Percentiles rank a stretch among this genome's conserved stretches.
Conservation (phyloP, 768 basidiomycete genomes). For the Cubamyces lactineus region DNA sequence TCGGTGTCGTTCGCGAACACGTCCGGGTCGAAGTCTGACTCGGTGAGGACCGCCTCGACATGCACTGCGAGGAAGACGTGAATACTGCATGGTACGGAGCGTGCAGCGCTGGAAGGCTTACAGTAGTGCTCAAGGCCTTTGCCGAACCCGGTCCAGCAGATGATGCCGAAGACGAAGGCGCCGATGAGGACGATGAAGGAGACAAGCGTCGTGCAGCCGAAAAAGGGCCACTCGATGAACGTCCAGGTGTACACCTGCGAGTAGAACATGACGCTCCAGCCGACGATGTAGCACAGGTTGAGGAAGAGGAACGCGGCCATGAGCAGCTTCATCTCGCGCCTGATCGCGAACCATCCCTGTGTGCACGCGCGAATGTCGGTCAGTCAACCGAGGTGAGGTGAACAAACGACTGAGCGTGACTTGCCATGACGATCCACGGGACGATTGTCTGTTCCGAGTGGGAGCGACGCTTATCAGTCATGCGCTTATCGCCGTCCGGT, state of each 20-base stretch:
- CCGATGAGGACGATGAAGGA: conserved; percentile 43
- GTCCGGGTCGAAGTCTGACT: conserved; percentile 34
- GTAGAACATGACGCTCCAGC: conserved; percentile 32
- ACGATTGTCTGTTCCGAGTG: conserved; percentile 43
- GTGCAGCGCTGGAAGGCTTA: conserved; percentile 36
- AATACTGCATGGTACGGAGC: neutral
- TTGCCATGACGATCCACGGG: conserved; percentile 58
- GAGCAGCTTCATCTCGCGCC: conserved; percentile 45
- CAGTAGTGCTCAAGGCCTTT: conserved; percentile 59
- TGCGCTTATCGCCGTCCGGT: neutral
- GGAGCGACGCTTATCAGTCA: neutral
- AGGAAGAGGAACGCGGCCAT: conserved; percentile 50
- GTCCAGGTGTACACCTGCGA: conserved; percentile 36
- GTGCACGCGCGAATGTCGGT: neutral
- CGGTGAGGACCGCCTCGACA: conserved; percentile 28
- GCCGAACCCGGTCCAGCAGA: conserved; percentile 57
- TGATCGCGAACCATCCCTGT: conserved; percentile 60
- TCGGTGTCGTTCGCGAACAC: conserved; percentile 28
- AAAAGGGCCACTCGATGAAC: conserved; percentile 50
- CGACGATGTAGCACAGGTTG: conserved; percentile 39
- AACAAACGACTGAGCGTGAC: conserved; percentile 11
- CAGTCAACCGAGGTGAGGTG: neutral
- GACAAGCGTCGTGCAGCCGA: conserved; percentile 46
- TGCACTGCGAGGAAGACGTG: conserved; percentile 15
- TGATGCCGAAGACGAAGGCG: conserved; percentile 48